Base-by-base conservation (phyloP, 2,329 filamentous ascomycete species). In the Exophiala lecanii-corni region DNA sequence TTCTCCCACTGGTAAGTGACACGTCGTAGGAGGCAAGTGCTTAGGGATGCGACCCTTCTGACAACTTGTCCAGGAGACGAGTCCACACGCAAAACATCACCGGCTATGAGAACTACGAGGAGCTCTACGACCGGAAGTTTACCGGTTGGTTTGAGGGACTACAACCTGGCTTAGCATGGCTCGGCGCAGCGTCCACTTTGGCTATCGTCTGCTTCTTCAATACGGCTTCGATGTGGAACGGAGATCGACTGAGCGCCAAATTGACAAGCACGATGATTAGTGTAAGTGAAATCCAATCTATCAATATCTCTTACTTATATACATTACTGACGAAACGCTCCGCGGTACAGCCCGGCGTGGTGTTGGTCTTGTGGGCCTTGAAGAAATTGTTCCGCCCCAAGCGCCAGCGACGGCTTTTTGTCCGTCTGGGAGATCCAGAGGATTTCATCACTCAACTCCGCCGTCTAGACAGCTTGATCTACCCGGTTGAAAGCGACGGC, bases 1-100 rank as follows among this genome's bases (percentile, higher is more conserved):
- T 68, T 61, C 41, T 66, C 65, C 31, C 53, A 64, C 16, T 36
- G 9, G 32, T 36, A n/a, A 37, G 21, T 34, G 23, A 20, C 20
- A n/a, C 16, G 15, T 20, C 17, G 13, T 6, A 16, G 5, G n/a
- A 5, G 10, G 12, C 18, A n/a, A n/a, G n/a, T n/a, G 13, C 28
- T 28, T 12, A 5, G 23, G 23, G 18, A 5, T 9, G 20, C 19
- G 5, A 20, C 23, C 12, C 13, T 13, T 13, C 9, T 26, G 18
- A 9, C 13, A 13, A 36, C 20, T 9, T 9, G n/a, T 28, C 25
- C 25, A 35, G 31, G 16, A 13, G 19, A n/a, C 6, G 10, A 5
- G 15, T 35, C 3, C 28, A 16, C 17, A n/a, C 12, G 16, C 18
- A 31, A 17, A 32, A 15, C 15, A 41, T 32, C 9, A 31, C 20